Percentiles rank a stretch among this genome's conserved stretches.
phyloP scores from a whole-genome alignment of 2,329 filamentous ascomycete genomes.

The Teratosphaeria zuluensis region DNA sequence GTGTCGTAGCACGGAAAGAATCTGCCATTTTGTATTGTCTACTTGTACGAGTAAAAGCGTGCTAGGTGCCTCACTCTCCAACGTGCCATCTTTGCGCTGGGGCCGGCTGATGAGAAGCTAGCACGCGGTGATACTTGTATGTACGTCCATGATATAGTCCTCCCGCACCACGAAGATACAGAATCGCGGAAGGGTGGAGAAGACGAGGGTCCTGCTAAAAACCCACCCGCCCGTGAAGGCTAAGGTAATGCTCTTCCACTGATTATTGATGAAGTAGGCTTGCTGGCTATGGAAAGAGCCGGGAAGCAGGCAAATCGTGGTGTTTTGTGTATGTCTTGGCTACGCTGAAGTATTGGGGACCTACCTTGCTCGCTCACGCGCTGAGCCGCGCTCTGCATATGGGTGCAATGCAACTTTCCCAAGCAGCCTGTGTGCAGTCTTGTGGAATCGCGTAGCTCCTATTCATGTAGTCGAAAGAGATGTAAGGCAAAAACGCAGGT shows the following conservation, averaged over 20 bases:
- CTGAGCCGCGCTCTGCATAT: neutral
- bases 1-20: neutral
- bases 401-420: neutral
- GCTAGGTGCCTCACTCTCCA: neutral
- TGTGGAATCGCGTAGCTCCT: neutral
- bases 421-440: neutral
- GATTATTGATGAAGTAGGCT: slow-evolving; percentile 39
- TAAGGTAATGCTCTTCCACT: slow-evolving; percentile 39
- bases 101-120: too few relatives aligned
- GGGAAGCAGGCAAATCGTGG: slow-evolving; percentile 44
- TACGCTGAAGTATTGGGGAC: neutral
- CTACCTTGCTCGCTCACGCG: neutral
- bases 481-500: slow-evolving; percentile 21
- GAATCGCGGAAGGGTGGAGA: slow-evolving; percentile 39
- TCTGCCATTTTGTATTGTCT: neutral
- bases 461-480: neutral
- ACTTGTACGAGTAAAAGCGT: neutral
- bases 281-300: slow-evolving; percentile 36
- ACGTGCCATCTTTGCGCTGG: too few relatives aligned
- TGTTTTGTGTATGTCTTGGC: slow-evolving; percentile 1
- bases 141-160: slow-evolving; percentile 42
- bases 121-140: slow-evolving; percentile 13
- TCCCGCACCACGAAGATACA: slow-evolving; percentile 29
- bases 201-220: slow-evolving; percentile 45
- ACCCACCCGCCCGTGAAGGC: slow-evolving; percentile 20